Evolutionary conservation across 768 basidiomycete species (phyloP), one percentile per base, ranked within the genome.

Genomic region (Tubosaeta sp.): DNA sequence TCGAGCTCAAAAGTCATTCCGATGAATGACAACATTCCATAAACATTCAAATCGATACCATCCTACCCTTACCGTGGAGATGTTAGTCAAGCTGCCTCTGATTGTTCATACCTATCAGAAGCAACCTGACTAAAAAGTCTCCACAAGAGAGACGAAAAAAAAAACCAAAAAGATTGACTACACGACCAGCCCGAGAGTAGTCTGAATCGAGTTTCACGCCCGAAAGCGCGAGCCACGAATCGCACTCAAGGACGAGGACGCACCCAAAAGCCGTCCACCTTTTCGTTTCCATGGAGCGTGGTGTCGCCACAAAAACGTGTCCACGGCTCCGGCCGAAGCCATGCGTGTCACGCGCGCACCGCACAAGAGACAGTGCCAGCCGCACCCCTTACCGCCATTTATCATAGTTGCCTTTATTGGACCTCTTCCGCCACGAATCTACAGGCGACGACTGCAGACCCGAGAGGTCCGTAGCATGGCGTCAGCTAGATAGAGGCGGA

Each of bases 131-230:
- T 14, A 30, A 27, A n/a, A 49, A 21, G 34, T 41, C 55, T 59
- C 61, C 50, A 52, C 61, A 32, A 62, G 57, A 51, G 53, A 59
- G 49, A 49, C 34, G n/a, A n/a, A n/a, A 16, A 24, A 13, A 27
- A 1, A n/a, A 21, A 43, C 51, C 53, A 58, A 60, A 61, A 61
- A 61, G 54, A 57, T 46, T 52, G 10, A 14, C 11, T 6, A 39
- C 35, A 35, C 35, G 45, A 57, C 49, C 52, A 54, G 52, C 16
- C 29, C 45, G 34, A 53, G 51, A 51, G 14, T 54, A 49, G 52
- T 51, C 55, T 49, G 55, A 54, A 46, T 52, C 44, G 50, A 46
- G 48, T 59, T 57, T 49, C 52, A 32, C 56, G 34, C 53, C 29
- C 46, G 11, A 44, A 45, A 30, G 29, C 44, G 47, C 38, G 52